phyloP scores from a whole-genome alignment of 106 monocot genomes.

The Cymbidium sinense region DNA sequence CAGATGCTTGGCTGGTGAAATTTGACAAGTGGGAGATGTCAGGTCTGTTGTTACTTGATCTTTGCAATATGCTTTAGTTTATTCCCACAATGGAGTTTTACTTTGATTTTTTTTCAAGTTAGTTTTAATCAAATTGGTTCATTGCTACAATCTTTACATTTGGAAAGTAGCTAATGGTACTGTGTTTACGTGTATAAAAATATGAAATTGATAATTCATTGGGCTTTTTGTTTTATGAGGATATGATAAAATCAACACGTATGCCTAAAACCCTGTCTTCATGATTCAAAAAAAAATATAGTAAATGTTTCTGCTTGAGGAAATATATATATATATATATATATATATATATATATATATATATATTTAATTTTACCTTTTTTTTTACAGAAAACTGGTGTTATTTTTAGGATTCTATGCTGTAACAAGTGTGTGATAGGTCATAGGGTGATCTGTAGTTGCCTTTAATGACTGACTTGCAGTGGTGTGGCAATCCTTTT shows the following conservation, averaged over 20 bases:
- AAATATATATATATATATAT: no score
- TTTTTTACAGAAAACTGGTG: no score
- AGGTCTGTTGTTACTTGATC: conserved; percentile 29
- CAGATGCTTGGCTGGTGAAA: conserved; percentile 70
- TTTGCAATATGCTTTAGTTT: background rate
- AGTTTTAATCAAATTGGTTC: background rate
- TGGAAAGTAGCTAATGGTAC: background rate
- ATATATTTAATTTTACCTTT: no score
- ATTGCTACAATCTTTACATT: background rate
- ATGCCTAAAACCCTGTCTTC: no score
- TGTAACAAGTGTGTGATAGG: background rate
- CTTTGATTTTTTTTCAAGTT: background rate
- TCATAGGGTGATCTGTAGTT: background rate
- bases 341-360: no score
- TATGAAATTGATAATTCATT: no score
- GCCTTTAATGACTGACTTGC: background rate
- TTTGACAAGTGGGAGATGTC: conserved; percentile 82
- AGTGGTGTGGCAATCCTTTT: background rate
- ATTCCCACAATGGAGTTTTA: background rate
- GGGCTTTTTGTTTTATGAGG: no score
- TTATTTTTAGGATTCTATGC: no score
- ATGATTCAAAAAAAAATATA: no score
- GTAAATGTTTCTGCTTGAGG: no score
- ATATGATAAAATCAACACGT: no score
- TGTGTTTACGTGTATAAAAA: background rate